Evolutionary conservation across 805 yeast species (phyloP).

Genomic region (Sugiyamaella floridensis): DNA sequence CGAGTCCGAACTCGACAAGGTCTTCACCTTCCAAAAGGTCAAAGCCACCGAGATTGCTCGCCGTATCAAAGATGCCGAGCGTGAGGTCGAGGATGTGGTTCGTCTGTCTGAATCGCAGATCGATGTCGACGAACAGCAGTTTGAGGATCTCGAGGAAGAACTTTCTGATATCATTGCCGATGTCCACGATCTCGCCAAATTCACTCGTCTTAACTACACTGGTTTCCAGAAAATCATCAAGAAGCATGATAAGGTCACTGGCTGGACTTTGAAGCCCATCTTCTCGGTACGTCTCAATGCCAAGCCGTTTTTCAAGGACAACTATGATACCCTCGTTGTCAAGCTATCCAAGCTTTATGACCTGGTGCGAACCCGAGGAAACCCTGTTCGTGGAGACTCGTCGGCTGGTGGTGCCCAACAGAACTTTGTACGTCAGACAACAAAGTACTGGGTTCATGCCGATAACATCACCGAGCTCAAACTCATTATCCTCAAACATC

Average conservation of each 20-base stretch:
- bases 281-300: conserved; percentile 89
- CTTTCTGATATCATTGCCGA: conserved; percentile 87
- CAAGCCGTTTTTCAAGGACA: conserved; percentile 93
- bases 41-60: conserved; percentile 81
- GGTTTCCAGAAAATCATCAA: conserved; percentile 96
- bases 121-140: conserved; percentile 58
- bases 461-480: conserved; percentile 96
- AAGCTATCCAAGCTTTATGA: conserved; percentile 85
- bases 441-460: conserved; percentile 99
- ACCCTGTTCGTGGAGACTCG: conserved; percentile 90
- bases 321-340: conserved; percentile 83
- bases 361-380: conserved; percentile 90
- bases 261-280: conserved; percentile 75
- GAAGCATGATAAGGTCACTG: conserved; percentile 90
- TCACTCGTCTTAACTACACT: conserved; percentile 86
- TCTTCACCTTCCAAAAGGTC: conserved; percentile 81
- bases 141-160: conserved; percentile 68
- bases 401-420: conserved; percentile 98
- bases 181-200: conserved; percentile 94
- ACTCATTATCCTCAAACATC: conserved; percentile 83
- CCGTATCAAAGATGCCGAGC: conserved; percentile 76
- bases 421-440: conserved; percentile 96
- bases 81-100: conserved; percentile 60
- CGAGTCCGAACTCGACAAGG: conserved; percentile 86
- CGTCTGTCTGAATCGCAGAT: conserved; percentile 43